Percentiles rank a stretch among this genome's conserved stretches.
Conservation (phyloP, 148 eudicot species). For the Spergularia marina region DNA sequence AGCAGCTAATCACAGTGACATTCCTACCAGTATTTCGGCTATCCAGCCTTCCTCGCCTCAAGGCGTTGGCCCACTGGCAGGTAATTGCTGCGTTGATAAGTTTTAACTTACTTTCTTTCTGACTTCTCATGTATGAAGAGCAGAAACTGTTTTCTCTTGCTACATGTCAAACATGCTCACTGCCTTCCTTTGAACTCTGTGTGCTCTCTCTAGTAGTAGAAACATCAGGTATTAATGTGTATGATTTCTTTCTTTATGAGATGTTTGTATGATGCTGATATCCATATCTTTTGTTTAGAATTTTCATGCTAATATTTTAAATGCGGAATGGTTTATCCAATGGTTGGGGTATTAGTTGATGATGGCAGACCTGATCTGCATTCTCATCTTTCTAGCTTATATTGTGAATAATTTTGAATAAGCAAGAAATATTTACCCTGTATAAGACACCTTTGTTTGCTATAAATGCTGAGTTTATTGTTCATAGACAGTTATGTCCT, state of each 20-base stretch:
- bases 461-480: background rate
- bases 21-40: slow-evolving; percentile 15
- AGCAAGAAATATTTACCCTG: background rate
- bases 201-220: background rate
- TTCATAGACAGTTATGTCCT: background rate
- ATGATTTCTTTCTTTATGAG: background rate
- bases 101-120: background rate
- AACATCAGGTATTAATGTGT: background rate
- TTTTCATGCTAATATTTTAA: background rate
- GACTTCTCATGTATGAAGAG: slow-evolving; percentile 3
- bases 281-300: background rate
- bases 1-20: slow-evolving; percentile 24
- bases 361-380: background rate
- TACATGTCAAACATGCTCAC: background rate
- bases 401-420: background rate
- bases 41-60: slow-evolving; percentile 24
- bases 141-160: slow-evolving; percentile 2
- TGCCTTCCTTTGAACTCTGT: background rate
- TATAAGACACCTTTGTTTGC: background rate
- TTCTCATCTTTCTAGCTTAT: background rate
- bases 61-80: slow-evolving; percentile 24
- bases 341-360: background rate
- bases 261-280: background rate
- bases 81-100: slow-evolving; percentile 17
- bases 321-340: background rate